These are phyloP conservation scores for Aquilaria agallochum DNA, from an alignment of 441 rosid genomes.

Conservation along the genomic window DNA sequence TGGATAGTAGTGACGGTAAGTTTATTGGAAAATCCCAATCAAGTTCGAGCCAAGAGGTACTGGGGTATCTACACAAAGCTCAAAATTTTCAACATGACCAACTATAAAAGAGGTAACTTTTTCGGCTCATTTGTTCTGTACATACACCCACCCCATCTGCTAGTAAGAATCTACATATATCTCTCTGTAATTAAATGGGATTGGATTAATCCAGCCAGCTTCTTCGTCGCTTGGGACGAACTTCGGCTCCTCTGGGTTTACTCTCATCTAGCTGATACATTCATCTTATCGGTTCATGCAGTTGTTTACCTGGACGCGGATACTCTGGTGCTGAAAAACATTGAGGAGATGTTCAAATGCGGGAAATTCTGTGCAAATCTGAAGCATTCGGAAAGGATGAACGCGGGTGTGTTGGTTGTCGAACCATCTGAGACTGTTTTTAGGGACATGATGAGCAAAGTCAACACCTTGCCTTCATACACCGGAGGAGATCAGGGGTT, in stretches of 20 bases:
- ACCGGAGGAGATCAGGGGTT: conserved; percentile 95
- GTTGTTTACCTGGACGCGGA: conserved; percentile 91
- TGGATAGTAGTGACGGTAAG: conserved; percentile 85
- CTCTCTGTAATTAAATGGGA: background rate
- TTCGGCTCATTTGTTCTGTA: no score
- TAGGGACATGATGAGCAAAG: conserved; percentile 75
- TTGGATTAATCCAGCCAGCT: no score
- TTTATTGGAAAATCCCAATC: conserved; percentile 77
- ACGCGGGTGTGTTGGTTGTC: conserved; percentile 94
- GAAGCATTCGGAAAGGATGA: conserved; percentile 88
- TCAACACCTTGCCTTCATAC: conserved; percentile 65
- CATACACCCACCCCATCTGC: no score
- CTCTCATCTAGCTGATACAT: no score
- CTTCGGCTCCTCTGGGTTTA: no score
- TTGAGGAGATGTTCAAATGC: conserved; percentile 73
- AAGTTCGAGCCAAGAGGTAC: conserved; percentile 68
- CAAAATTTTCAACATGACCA: conserved; percentile 77
- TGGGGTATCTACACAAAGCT: conserved; percentile 94
- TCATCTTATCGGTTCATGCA: conserved; percentile 17
- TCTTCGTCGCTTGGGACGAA: no score
- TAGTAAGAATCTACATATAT: background rate
- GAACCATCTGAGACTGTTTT: conserved; percentile 72
- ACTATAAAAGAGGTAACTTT: conserved; percentile 60
- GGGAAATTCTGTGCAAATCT: conserved; percentile 80
- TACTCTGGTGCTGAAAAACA: conserved; percentile 84